phyloP scores from a whole-genome alignment of 768 basidiomycete genomes.

The Suillus sp. region DNA sequence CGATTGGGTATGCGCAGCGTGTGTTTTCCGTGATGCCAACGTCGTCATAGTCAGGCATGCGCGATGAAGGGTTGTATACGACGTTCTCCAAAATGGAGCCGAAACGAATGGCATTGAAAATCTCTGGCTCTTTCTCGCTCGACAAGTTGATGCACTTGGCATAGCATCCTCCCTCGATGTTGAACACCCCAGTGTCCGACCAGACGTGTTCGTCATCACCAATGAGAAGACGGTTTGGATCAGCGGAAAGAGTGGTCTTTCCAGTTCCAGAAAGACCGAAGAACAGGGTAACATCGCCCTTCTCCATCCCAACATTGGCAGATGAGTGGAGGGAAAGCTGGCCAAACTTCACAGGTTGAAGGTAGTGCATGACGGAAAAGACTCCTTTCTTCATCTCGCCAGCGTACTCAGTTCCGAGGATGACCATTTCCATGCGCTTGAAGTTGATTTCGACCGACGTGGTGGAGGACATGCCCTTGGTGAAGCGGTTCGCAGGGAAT shows the following conservation, averaged over 20 bases:
- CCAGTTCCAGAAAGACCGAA: slow-evolving; percentile 98
- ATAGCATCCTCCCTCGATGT: slow-evolving; percentile 99
- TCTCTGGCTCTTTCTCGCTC: slow-evolving; percentile 97
- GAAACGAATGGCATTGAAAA: slow-evolving; percentile 91
- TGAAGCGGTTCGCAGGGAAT: slow-evolving; percentile 99
- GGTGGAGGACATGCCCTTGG: slow-evolving; percentile 98
- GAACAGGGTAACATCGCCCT: slow-evolving; percentile 95
- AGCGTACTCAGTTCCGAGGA: slow-evolving; percentile 96
- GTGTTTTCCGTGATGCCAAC: slow-evolving; percentile 98
- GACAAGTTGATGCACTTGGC: slow-evolving; percentile 98
- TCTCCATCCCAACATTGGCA: slow-evolving; percentile 90
- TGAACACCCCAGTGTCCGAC: slow-evolving; percentile 99
- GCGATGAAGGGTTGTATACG: slow-evolving; percentile 85
- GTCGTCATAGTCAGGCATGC: slow-evolving; percentile 93
- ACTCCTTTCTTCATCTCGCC: slow-evolving; percentile 99
- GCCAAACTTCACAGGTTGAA: slow-evolving; percentile 98
- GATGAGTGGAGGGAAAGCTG: slow-evolving; percentile 98
- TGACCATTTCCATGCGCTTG: slow-evolving; percentile 99
- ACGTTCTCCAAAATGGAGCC: slow-evolving; percentile 99
- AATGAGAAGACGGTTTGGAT: slow-evolving; percentile 90
- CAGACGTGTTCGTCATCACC: slow-evolving; percentile 99
- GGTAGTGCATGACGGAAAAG: slow-evolving; percentile 99
- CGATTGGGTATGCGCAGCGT: slow-evolving; percentile 98
- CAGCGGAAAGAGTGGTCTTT: slow-evolving; percentile 97
- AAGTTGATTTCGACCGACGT: slow-evolving; percentile 99